Evolutionary conservation across 1,284 basidiomycete genomes (phyloP).

Genomic region (Trametes pubescens): DNA sequence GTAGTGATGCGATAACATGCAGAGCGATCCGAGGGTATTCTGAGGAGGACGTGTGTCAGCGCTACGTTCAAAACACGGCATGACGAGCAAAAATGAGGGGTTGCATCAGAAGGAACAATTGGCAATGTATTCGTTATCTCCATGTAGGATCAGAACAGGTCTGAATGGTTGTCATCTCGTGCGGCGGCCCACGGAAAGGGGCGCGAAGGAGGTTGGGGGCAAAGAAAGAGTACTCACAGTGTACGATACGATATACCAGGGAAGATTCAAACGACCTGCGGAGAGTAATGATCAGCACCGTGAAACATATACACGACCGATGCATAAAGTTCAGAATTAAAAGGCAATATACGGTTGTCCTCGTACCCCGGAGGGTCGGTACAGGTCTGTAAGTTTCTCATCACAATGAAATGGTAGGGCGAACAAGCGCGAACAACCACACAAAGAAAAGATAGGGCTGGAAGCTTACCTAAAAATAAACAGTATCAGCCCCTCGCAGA

Average conservation of each 20-base stretch:
- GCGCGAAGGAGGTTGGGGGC: neutral
- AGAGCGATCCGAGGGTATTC: slow-evolving; percentile 22
- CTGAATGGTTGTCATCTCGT: slow-evolving; percentile 47
- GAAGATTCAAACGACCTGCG: slow-evolving; percentile 8
- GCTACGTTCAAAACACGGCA: neutral
- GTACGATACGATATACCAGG: slow-evolving; percentile 10
- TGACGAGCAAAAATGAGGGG: neutral
- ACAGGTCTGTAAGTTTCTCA: slow-evolving; percentile 58
- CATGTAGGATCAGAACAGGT: slow-evolving; percentile 49
- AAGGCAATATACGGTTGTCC: slow-evolving; percentile 51
- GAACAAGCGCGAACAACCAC: slow-evolving; percentile 9
- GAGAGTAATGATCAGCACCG: slow-evolving; percentile 8
- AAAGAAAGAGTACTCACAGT: slow-evolving; percentile 37
- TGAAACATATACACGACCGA: neutral
- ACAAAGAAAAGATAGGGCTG: neutral
- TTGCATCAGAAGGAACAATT: slow-evolving; percentile 44
- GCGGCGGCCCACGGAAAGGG: slow-evolving; percentile 6
- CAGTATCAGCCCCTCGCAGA: slow-evolving; percentile 32
- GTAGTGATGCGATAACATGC: slow-evolving; percentile 15
- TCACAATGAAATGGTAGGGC: slow-evolving; percentile 34
- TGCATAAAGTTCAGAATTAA: slow-evolving; percentile 43
- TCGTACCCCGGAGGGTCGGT: slow-evolving; percentile 47
- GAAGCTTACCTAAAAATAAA: slow-evolving; percentile 34
- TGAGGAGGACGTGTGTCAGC: slow-evolving; percentile 11
- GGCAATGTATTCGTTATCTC: slow-evolving; percentile 45